Conservation (phyloP, 495 filamentous ascomycete genomes). For the Clohesyomyces aquaticus region DNA sequence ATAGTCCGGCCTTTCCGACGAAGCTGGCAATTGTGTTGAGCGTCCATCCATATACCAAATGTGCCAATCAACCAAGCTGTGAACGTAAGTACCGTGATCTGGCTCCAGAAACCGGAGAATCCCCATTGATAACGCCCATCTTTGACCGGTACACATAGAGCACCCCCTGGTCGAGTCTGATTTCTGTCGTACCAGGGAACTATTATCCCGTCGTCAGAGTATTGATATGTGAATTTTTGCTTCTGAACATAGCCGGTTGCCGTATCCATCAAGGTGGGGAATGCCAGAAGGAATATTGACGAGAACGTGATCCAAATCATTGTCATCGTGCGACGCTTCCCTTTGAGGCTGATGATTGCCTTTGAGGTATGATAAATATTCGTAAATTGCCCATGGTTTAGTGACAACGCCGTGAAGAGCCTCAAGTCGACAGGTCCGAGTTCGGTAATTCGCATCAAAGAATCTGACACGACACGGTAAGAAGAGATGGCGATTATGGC, state of each 20-base stretch:
- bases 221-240: neutral
- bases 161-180: neutral
- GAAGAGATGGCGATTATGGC: neutral
- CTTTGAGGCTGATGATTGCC: neutral
- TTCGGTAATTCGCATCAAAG: neutral
- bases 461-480: constrained; percentile 1
- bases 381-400: constrained; percentile 2
- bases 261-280: neutral
- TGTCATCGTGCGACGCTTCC: neutral
- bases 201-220: neutral
- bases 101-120: neutral
- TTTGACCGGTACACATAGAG: neutral
- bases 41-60: constrained; percentile 4
- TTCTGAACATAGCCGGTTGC: neutral
- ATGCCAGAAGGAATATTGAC: neutral
- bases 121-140: neutral
- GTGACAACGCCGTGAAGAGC: neutral
- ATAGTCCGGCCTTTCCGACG: neutral
- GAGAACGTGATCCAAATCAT: constrained; percentile 5
- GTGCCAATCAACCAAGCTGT: constrained; percentile 4
- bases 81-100: neutral
- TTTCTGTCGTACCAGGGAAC: neutral
- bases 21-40: constrained; percentile 1
- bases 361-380: neutral
- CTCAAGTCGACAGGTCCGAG: neutral